Base-by-base conservation (phyloP, 495 filamentous ascomycete genomes). In the Lichina pygmaea region DNA sequence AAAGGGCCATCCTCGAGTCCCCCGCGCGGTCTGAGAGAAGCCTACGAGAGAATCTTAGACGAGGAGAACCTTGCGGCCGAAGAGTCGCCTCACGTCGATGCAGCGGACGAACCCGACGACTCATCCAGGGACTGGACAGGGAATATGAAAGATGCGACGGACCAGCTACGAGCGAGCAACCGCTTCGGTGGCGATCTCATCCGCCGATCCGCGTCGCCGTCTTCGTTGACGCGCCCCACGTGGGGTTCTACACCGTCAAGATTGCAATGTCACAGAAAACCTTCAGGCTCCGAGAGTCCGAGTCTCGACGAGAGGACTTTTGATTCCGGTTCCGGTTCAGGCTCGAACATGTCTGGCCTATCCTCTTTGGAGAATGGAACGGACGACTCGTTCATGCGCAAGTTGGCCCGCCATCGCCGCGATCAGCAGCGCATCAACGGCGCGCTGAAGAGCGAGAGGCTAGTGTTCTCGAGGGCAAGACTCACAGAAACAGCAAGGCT, bases 371-470 rank as follows among this genome's bases (percentile, higher is more conserved):
- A 36, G 31, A 45, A 49, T 30, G 47, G 36, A 7, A 47, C 42
- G 9, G 47, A 49, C 30, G 47, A 49, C 38, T 49, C 47, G 3
- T 48, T 49, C 32, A 33, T 32, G 6, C 47, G 33, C 15, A 17
- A 7, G 9, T 39, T 49, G 31, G 33, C 34, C 33, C 15, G 16
- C 5, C 34, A 49, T 32, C 42, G 42, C 6, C 44, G 43, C 10
- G 47, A 49, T 49, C n/a, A 50, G 44, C 44, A 47, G n/a, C 44
- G 47, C 13, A 8, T 49, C 0, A 16, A 48, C 3, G 33, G 8
- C 17, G 43, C 43, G 6, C n/a, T 49, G 17, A 48, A 33, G 16
- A 48, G 24, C 17, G 47, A 41, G 10, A n/a, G 2, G n/a, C 44
- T 9, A 9, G 43, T 48, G 8, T 49, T 49, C 13, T 31, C 34